These are phyloP conservation scores for Volvox carteri DNA, from an alignment of 163 green algal species.

Conservation along the genomic window DNA sequence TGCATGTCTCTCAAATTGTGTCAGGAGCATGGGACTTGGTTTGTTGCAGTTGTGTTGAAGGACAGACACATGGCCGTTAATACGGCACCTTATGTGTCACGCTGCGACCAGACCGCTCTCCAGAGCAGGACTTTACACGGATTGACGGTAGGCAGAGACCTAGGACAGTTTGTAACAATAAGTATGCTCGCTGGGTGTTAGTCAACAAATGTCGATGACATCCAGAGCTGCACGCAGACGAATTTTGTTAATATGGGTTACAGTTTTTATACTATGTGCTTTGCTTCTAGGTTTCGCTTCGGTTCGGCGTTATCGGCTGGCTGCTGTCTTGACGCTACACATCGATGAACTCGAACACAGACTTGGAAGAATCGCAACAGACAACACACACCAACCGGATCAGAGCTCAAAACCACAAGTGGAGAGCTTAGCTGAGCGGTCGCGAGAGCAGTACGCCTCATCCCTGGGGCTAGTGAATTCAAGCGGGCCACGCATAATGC, in stretches of 20 bases:
- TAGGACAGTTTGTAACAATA: too few species aligned
- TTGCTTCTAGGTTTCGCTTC: not conserved
- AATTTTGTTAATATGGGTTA: not conserved
- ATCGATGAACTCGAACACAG: not conserved
- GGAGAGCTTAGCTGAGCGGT: not conserved
- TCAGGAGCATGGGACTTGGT: too few species aligned
- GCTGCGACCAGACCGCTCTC: too few species aligned
- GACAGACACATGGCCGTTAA: too few species aligned
- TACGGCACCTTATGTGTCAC: too few species aligned
- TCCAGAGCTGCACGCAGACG: not conserved
- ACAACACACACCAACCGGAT: not conserved
- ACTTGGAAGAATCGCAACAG: not conserved
- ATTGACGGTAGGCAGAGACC: too few species aligned
- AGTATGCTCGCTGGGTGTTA: not conserved
- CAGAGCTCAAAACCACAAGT: not conserved
- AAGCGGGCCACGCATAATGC: not conserved
- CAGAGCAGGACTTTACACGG: too few species aligned
- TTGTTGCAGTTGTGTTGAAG: too few species aligned
- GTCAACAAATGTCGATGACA: not conserved
- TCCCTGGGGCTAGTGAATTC: not conserved
- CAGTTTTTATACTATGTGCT: not conserved
- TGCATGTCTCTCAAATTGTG: too few species aligned
- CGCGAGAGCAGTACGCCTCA: not conserved
- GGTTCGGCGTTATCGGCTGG: not conserved
- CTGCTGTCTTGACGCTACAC: not conserved